Base-by-base conservation (phyloP, 2,329 filamentous ascomycete genomes). In the Penicillium crustosum region DNA sequence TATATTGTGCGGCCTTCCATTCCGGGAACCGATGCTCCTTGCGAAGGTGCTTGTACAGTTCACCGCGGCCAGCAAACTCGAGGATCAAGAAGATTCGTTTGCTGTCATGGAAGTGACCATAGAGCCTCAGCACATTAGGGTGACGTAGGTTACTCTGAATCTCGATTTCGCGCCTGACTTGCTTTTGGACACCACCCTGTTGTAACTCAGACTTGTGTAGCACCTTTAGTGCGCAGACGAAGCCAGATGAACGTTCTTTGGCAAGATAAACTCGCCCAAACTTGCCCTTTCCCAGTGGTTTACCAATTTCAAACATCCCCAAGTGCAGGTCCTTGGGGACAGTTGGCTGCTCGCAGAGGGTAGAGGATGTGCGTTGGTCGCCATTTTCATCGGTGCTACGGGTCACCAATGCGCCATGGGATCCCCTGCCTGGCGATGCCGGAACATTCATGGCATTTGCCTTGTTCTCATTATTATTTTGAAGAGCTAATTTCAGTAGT, bases 301-400 rank as follows among this genome's bases (percentile, higher is more conserved):
- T 89, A 39, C 90, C 90, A 63, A 95, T 96, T 75, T 96, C 92
- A 73, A 96, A 96, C 90, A 95, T 95, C 76, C 91, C 90, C 4
- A 96, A 85, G 72, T 96, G 91, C 77, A 93, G 93, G 66, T 91
- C 72, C 55, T 78, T 81, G 4, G 78, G 75, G 54, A 61, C 73
- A 69, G 63, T 57, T 38, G 86, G 82, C 69, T 88, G 85, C 48
- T 87, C 82, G 57, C 83, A 79, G 54, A 88, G 74, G 9, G 80
- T 71, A 45, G 69, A 63, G n/a, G 75, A 70, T 12, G 64, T 62
- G 27, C 73, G 72, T 52, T 74, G 69, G n/a, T 70, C 70, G 8
- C 67, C 64, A 58, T 73, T 72, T 55, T 72, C 74, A 44, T 89
- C 88, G 79, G 76, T 73, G 47, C 70, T 68, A 55, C 74, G 69